Evolutionary conservation across 768 basidiomycete species (phyloP), one percentile per base, ranked within the genome.

Genomic region (Podaxis sp.): DNA sequence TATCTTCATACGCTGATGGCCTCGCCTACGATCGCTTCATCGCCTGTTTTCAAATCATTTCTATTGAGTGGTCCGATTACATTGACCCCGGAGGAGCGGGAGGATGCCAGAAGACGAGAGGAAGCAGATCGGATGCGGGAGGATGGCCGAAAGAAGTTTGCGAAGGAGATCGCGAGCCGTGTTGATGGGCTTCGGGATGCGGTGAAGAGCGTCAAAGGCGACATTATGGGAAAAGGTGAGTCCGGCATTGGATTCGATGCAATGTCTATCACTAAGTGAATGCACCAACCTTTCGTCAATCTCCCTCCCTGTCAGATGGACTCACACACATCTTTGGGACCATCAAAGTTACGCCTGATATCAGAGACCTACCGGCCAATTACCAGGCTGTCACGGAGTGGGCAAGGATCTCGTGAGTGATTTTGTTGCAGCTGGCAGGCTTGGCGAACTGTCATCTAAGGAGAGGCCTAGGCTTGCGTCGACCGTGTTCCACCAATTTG

Each of bases 351-450:
- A 96, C 91, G 3, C 85, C 90, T 7, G 79, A 87, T 61, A 86
- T 96, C 8, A 81, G 84, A 61, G 84, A 87, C 69, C 76, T 99
- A 49, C 96, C 97, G 5, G 72, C 78, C 6, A 93, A 96, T 64
- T 98, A 95, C 69, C 82, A 85, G 66, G 91, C 94, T 43, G 94
- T 98, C 51, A 71, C 96, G 6, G 96, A 98, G 74, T 99, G 97
- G 96, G 97, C 91, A 4, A 80, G 96, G 59, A 97, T 98, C 71
- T 96, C 96, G 94, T 96, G 63, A 71, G 94, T 82, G 43, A 55
- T 25, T 55, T 50, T 24, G 24, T 52, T 50, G 7, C 29, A 55
- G 12, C 22, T 43, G 55, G 2, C 29, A 43, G 29, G 55, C 5
- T 24, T 47, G n/a, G 36, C 55, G 7, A 17, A 22, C n/a, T 61